Evolutionary conservation across 1,139 yeast genomes (phyloP).

Genomic region (Geotrichum klebahnii): DNA sequence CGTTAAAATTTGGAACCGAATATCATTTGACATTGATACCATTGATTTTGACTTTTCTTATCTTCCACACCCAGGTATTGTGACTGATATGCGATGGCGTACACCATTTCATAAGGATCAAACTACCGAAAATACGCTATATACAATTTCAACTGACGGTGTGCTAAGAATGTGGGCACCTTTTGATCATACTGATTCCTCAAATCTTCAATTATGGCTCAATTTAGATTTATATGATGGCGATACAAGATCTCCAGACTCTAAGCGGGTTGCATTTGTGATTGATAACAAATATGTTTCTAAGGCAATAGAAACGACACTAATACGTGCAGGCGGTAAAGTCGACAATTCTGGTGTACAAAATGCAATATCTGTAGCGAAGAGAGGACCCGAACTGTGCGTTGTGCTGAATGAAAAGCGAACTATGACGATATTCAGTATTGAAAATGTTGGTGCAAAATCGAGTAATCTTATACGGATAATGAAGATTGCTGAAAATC

Average conservation of each 20-base stretch:
- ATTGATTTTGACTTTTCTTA: slow-evolving; percentile 69
- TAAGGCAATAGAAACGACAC: slow-evolving; percentile 40
- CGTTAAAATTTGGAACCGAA: slow-evolving; percentile 75
- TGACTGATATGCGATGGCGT: slow-evolving; percentile 44
- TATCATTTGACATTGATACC: slow-evolving; percentile 62
- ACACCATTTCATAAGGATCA: slow-evolving; percentile 30
- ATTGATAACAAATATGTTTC: slow-evolving; percentile 56
- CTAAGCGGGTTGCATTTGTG: slow-evolving; percentile 45
- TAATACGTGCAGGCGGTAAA: slow-evolving; percentile 21
- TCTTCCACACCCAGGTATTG: slow-evolving; percentile 58
- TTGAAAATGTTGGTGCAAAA: slow-evolving; percentile 50
- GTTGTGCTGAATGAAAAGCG: slow-evolving; percentile 50
- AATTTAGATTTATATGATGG: slow-evolving; percentile 43
- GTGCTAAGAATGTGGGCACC: slow-evolving; percentile 70
- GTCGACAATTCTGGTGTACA: slow-evolving; percentile 24
- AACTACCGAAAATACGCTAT: slow-evolving; percentile 46
- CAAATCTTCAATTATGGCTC: slow-evolving; percentile 58
- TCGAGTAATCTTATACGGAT: slow-evolving; percentile 45
- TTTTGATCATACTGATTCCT: slow-evolving; percentile 43
- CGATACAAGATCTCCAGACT: slow-evolving; percentile 25
- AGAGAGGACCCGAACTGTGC: slow-evolving; percentile 49
- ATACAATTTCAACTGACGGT: slow-evolving; percentile 56
- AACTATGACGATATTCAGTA: slow-evolving; percentile 45
- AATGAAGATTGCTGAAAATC: slow-evolving; percentile 27
- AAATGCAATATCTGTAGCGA: slow-evolving; percentile 23